Conservation (phyloP, 495 filamentous ascomycete genomes). For the Podospora pseudoanserina region DNA sequence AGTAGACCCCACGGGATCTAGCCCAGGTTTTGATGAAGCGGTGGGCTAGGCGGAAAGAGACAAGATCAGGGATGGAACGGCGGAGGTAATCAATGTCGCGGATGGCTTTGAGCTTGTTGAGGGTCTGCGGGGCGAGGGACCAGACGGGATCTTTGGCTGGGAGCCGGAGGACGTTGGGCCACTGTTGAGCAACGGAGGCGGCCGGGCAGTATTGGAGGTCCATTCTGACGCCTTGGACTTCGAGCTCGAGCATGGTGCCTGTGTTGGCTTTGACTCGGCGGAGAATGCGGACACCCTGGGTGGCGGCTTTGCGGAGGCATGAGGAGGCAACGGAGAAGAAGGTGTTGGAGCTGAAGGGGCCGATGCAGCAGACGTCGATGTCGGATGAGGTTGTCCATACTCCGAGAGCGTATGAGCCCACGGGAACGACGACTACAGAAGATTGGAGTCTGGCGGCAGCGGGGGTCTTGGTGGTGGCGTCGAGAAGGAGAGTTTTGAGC, state of each 20-base stretch:
- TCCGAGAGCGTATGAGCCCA: constrained; percentile 59
- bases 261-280: constrained; percentile 49
- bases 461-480: constrained; percentile 9
- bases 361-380: constrained; percentile 57
- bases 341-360: constrained; percentile 49
- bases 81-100: constrained; percentile 54
- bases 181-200: constrained; percentile 41
- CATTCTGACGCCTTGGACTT: constrained; percentile 47
- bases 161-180: constrained; percentile 33
- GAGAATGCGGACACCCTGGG: constrained; percentile 45
- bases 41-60: constrained; percentile 50
- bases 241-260: constrained; percentile 55
- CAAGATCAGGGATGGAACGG: constrained; percentile 49
- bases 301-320: constrained; percentile 43
- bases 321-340: constrained; percentile 54
- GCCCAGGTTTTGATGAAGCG: constrained; percentile 54
- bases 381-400: constrained; percentile 54
- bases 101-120: constrained; percentile 53
- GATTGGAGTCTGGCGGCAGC: constrained; percentile 17
- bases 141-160: constrained; percentile 45
- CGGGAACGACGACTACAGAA: constrained; percentile 48
- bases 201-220: constrained; percentile 61
- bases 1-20: constrained; percentile 52
- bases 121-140: constrained; percentile 42
- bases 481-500: constrained; percentile 40